phyloP scores from a whole-genome alignment of 2,329 filamentous ascomycete genomes.

The Ilyonectria destructans region DNA sequence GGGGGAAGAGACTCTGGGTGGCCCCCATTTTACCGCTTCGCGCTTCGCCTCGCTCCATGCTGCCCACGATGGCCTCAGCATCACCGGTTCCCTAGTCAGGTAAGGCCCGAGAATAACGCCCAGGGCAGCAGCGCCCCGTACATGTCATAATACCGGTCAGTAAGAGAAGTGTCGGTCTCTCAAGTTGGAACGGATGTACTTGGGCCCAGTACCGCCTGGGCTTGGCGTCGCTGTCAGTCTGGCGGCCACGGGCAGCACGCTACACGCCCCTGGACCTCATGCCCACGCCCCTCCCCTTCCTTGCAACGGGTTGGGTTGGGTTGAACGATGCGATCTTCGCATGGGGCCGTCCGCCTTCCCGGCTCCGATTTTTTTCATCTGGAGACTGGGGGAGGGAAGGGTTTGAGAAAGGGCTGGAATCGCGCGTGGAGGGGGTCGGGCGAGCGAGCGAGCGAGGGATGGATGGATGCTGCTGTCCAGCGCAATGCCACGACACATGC shows the following conservation, averaged over 20 bases:
- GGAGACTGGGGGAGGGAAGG: conserved; percentile 35
- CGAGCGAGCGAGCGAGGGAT: conserved; percentile 24
- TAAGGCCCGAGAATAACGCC: conserved; percentile 24
- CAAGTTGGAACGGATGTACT: conserved; percentile 28
- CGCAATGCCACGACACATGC: conserved; percentile 53
- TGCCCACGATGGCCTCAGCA: conserved; percentile 40
- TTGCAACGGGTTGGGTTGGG: conserved; percentile 30
- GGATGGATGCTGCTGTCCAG: conserved; percentile 37
- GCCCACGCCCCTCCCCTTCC: conserved; percentile 25
- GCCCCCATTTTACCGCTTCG: conserved; percentile 23
- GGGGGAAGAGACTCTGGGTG: background rate
- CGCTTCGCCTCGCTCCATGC: conserved; percentile 28
- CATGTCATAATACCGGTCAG: conserved; percentile 46
- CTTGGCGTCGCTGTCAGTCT: conserved; percentile 42
- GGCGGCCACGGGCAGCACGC: conserved; percentile 31
- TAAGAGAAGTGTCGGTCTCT: conserved; percentile 33
- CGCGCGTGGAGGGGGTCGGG: conserved; percentile 31
- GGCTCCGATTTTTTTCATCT: conserved; percentile 47
- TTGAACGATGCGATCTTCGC: conserved; percentile 50
- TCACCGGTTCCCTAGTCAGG: conserved; percentile 32
- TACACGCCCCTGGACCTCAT: conserved; percentile 38
- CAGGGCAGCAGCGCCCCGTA: conserved; percentile 18
- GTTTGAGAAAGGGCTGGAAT: conserved; percentile 35
- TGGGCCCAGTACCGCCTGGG: conserved; percentile 33
- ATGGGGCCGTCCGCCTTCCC: conserved; percentile 46